Base-by-base conservation (phyloP, 2,329 filamentous ascomycete genomes). In the Cladosporium sp. region DNA sequence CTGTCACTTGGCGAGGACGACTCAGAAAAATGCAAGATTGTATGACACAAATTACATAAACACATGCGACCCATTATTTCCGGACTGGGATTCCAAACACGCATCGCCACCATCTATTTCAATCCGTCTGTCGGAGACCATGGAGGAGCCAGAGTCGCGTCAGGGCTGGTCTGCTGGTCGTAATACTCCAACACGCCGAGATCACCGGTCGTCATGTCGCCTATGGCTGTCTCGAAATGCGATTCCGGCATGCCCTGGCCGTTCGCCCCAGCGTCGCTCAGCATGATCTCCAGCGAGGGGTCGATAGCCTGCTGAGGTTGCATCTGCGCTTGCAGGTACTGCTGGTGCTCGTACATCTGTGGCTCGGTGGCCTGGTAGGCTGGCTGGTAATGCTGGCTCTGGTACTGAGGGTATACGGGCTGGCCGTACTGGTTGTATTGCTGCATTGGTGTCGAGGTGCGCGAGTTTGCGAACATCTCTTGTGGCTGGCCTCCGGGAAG, bases 291-390 rank as follows among this genome's bases (percentile, higher is more conserved):
- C 49, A 76, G 64, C 41, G 65, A 67, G 1, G 74, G 74, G 65
- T 76, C 74, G 59, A 76, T 74, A 41, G 69, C 72, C 11, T 70
- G 67, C 65, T 74, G 73, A 15, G 74, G 71, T 67, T 76, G 74
- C 6, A 73, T 68, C 11, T 71, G 70, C 18, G 68, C 67, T 58
- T 74, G 70, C 21, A 76, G 68, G 57, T 75, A 76, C 55, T 72
- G 71, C 54, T 71, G 70, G 59, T 76, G 74, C 67, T 76, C 74
- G 54, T 74, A 74, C 54, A 67, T 51, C 58, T 72, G 69, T 54
- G 70, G 59, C 28, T 55, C 52, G 18, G 41, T 44, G 8, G 64
- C 60, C 51, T 71, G 69, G 36, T 65, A 67, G 11, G 68, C 55
- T 51, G 68, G 64, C 34, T 71, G 67, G 18, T 69, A 68, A 44